phyloP scores from a whole-genome alignment of 2,329 filamentous ascomycete species.

The Phoma sp. region DNA sequence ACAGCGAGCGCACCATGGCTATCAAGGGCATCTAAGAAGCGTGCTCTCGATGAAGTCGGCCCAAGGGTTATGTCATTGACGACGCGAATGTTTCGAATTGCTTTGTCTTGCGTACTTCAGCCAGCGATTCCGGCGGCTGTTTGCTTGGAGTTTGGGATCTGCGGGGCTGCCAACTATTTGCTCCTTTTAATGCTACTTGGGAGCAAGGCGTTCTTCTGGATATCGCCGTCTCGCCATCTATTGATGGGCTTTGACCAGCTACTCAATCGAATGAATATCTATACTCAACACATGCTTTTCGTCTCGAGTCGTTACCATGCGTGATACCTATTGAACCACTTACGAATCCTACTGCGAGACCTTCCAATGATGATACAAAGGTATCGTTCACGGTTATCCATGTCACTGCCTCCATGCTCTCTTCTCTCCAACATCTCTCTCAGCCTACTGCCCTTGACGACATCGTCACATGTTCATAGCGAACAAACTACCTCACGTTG shows the following conservation, averaged over 20 bases:
- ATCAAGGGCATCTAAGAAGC: constrained; percentile 80
- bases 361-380: neutral
- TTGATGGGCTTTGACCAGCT: constrained; percentile 5
- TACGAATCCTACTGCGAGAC: too few species aligned
- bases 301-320: too few species aligned
- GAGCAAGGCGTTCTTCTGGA: constrained; percentile 16
- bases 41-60: constrained; percentile 1
- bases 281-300: neutral
- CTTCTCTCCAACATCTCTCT: too few species aligned
- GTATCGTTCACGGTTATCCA: neutral
- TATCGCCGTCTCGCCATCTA: neutral
- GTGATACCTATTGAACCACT: neutral
- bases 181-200: neutral
- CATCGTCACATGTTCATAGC: too few species aligned
- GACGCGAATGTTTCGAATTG: neutral
- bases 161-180: constrained; percentile 9
- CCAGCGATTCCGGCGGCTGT: constrained; percentile 12
- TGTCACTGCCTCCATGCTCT: too few species aligned
- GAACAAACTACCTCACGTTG: too few species aligned
- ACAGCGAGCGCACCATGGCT: constrained; percentile 90
- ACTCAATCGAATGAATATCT: constrained; percentile 5
- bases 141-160: constrained; percentile 11
- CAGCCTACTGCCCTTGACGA: too few species aligned
- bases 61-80: neutral
- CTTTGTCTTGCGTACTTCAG: constrained; percentile 15